phyloP scores from a whole-genome alignment of 2,329 filamentous ascomycete species.

The Colletotrichum destructivum region DNA sequence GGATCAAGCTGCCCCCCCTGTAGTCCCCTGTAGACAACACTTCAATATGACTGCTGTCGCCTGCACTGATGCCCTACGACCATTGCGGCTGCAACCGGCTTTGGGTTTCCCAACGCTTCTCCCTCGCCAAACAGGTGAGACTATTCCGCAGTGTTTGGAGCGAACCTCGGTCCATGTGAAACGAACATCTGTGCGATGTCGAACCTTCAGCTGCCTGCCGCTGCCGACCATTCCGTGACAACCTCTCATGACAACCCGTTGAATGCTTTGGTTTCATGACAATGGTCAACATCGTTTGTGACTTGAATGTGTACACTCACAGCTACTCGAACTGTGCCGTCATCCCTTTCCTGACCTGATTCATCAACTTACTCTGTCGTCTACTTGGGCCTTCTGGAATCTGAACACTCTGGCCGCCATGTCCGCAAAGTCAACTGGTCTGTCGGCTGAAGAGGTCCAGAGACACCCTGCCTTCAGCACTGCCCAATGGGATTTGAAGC shows the following conservation, averaged over 20 bases:
- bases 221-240: background rate
- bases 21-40: background rate
- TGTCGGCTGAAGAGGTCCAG: conserved; percentile 16
- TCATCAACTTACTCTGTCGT: background rate
- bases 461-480: conserved; percentile 27
- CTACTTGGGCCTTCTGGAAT: background rate
- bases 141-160: background rate
- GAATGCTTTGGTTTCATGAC: background rate
- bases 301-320: background rate
- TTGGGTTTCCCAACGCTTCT: background rate
- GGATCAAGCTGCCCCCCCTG: too few relatives aligned
- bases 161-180: conserved; percentile 18
- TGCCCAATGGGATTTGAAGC: conserved; percentile 18
- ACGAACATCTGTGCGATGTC: conserved; percentile 2
- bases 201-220: background rate
- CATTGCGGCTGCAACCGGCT: background rate
- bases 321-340: too few relatives aligned
- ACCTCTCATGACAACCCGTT: background rate
- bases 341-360: background rate
- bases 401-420: background rate
- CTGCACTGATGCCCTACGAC: background rate
- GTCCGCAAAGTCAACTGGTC: background rate
- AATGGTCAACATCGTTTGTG: background rate
- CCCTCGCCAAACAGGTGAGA: background rate
- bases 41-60: background rate